Conservation (phyloP, 2,329 filamentous ascomycete species). For the Aspergillus sp. region DNA sequence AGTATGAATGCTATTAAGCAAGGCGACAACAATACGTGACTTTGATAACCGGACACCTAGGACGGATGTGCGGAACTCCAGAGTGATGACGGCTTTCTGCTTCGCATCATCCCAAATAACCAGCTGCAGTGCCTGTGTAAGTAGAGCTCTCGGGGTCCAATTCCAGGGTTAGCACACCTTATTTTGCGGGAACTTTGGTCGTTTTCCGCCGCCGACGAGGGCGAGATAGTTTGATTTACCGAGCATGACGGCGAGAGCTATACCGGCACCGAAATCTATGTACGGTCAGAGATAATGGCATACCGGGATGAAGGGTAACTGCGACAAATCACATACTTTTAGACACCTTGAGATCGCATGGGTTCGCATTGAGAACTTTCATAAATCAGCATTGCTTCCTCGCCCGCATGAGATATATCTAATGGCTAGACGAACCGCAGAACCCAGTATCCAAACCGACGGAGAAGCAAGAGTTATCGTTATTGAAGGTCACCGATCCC, state of each 20-base stretch:
- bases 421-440: slow-evolving; percentile 61
- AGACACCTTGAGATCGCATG: slow-evolving; percentile 67
- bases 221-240: slow-evolving; percentile 83
- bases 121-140: slow-evolving; percentile 42
- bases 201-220: slow-evolving; percentile 81
- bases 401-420: slow-evolving; percentile 12
- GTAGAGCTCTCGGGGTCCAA: not conserved
- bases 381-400: slow-evolving; percentile 15
- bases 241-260: slow-evolving; percentile 83
- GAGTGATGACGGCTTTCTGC: slow-evolving; percentile 69
- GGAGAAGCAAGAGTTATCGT: slow-evolving; percentile 79
- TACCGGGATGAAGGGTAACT: not conserved
- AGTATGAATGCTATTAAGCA: slow-evolving; percentile 78
- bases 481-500: slow-evolving; percentile 82
- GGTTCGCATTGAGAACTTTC: slow-evolving; percentile 70
- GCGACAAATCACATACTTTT: slow-evolving; percentile 47
- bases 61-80: slow-evolving; percentile 78
- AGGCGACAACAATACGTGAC: slow-evolving; percentile 73
- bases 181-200: slow-evolving; percentile 82
- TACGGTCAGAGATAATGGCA: not conserved
- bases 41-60: slow-evolving; percentile 76
- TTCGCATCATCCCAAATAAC: slow-evolving; percentile 91
- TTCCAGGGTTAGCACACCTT: slow-evolving; percentile 58
- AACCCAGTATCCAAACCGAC: slow-evolving; percentile 85
- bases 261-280: slow-evolving; percentile 74